Evolutionary conservation across 352 stramenopile species (phyloP), one percentile per base, ranked within the genome.

Genomic region (Pythium folliculosum): DNA sequence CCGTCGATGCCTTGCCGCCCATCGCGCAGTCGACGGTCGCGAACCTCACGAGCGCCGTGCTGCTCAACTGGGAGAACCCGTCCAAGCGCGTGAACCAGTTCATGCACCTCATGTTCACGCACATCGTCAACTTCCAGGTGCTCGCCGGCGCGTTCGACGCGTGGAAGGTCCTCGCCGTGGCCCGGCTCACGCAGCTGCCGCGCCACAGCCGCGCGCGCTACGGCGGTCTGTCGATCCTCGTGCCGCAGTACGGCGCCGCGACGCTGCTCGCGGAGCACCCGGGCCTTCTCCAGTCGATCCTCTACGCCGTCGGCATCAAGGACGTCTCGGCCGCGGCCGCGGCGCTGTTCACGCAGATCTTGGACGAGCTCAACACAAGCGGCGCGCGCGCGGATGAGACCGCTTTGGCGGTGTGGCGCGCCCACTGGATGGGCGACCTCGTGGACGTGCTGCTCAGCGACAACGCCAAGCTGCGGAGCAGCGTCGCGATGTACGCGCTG

Each of bases 21-120:
- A 63, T 70, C 45, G 23, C 56, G 2, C 35, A 37, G 40, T 30
- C 47, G 19, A 91, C 84, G 14, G 56, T 92, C 27, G 72, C 72
- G 0, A 76, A 62, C 25, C 58, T 94, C 25, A 89, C 85, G 19
- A 75, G 76, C 50, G 69, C 80, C 0, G 70, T 95, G 17, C 44
- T 95, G 51, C 70, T 92, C 50, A 92, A 95, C 72, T 95, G 86
- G 86, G 86, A 93, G 51, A 86, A 95, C 57, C 84, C 83, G 40
- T 89, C 84, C 19, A 95, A 93, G 73, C 87, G 87, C 27, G 84
- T 95, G 51, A 93, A 95, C 56, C 86, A 95, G 72, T 93, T 93
- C 40, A 93, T 95, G 86, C 75, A 84, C 60, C 65, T 71, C n/a
- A 82, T 95, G 61, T 95, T 95, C 57, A 76, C 75, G 9, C 83